Percentiles rank a stretch among this genome's conserved stretches.
These are phyloP conservation scores for Nakazawaea populi DNA, from an alignment of 805 yeast genomes.

Conservation along the genomic window DNA sequence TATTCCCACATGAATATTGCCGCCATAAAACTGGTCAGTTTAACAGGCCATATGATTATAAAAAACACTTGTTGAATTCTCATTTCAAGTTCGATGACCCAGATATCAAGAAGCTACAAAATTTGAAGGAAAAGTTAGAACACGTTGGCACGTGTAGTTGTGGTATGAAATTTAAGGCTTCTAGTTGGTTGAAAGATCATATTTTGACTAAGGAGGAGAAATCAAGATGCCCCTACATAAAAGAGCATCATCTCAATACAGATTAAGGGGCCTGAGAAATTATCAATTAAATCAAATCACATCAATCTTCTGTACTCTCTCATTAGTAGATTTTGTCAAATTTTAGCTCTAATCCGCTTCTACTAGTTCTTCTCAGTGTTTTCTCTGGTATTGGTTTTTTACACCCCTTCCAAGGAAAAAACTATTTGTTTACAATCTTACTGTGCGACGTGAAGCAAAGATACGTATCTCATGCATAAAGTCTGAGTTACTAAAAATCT, in stretches of 20 bases:
- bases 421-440: too few relatives aligned
- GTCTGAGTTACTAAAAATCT: too few relatives aligned
- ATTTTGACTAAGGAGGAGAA: conserved; percentile 27
- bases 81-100: conserved; percentile 53
- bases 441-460: too few relatives aligned
- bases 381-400: too few relatives aligned
- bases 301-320: too few relatives aligned
- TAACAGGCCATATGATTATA: conserved; percentile 64
- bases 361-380: too few relatives aligned
- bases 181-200: conserved; percentile 52
- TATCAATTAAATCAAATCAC: too few relatives aligned
- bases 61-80: conserved; percentile 55
- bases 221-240: not conserved
- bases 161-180: conserved; percentile 41
- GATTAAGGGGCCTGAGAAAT: not conserved
- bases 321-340: too few relatives aligned
- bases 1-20: conserved; percentile 50
- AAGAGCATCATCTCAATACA: not conserved
- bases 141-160: conserved; percentile 51
- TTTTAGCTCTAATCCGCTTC: too few relatives aligned
- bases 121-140: conserved; percentile 45
- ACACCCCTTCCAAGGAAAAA: too few relatives aligned
- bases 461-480: too few relatives aligned
- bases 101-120: conserved; percentile 36
- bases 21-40: conserved; percentile 55